Base-by-base conservation (phyloP, 257 asterid species). In the Rubia yunnanensis region DNA sequence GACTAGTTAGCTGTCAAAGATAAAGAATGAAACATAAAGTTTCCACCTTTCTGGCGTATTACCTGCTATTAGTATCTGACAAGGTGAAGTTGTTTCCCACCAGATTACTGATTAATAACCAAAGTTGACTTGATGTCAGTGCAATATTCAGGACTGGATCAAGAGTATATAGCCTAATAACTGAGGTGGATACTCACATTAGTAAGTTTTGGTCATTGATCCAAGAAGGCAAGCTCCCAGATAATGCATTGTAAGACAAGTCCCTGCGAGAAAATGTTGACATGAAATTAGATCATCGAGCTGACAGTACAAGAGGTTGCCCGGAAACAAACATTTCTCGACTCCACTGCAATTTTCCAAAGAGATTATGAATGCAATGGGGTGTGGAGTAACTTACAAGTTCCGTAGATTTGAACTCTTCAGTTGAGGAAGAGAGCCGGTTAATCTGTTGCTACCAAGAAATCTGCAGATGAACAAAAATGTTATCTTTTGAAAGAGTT, bases 181-280 rank as follows among this genome's bases (percentile, higher is more conserved):
- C 46, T 54, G 44, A 59, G 59, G 32, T 24, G 28, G 74, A 55
- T 79, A 76, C 81, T 5, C 72, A 91, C 96, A 86, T 74, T 68
- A 82, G 84, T 48, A 86, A 68, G 71, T 72, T 70, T 69, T 4
- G 71, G 34, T 73, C 75, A 68, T 56, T 66, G 72, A 69, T 63
- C 96, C 98, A 91, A 69, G 96, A 75, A 72, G 98, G 96, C 64
- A 86, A 71, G 78, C 75, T 80, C 70, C 98, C 96, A 63, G 91
- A 81, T 64, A 91, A 70, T 53, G 69, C 83, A 60, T 88, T 88
- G 86, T 85, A 88, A 13, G 95, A 86, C 53, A 88, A 62, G 73
- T 91, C 96, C 70, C 95, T 91, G 80, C 72, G 63, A 5, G 49
- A 65, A 60, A 64, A 53, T 15, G n/a, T 26, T 3, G 49, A 44